Evolutionary conservation across 2,329 filamentous ascomycete genomes (phyloP), one percentile per base, ranked within the genome.

Genomic region (Zelopaecilomyces penicillatus): DNA sequence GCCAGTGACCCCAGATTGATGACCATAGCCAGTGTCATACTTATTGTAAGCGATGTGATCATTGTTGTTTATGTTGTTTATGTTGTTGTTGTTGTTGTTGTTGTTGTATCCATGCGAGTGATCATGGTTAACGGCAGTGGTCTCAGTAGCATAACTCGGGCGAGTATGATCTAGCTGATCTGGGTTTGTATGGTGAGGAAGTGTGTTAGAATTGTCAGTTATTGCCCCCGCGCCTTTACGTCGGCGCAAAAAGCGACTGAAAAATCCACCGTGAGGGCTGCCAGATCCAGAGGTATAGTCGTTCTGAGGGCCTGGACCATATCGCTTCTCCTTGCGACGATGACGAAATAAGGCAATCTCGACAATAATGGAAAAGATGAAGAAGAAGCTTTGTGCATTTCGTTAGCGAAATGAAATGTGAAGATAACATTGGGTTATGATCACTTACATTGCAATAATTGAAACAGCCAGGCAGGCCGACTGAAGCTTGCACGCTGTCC

Each of bases 401-500:
- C 10, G 19, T 11, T 28, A 8, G 31, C n/a, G 12, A 30, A 32
- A 12, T 29, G 8, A 11, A 30, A n/a, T 5, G 28, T 9, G 38
- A 26, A 30, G 12, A 11, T 6, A 11, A 30, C 12, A n/a, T 4
- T n/a, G 26, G 33, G 10, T 6, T 31, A 12, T 8, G 10, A 30
- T 5, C 6, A 49, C 71, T 67, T 71, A 89, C 81, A 85, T 80
- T 57, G 76, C 85, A 45, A 89, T 77, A 48, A 96, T 85, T 30
- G 89, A 70, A 11, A 93, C 81, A 4, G 86, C 85, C 52, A 96
- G 82, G 48, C 73, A 77, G 37, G 83, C 88, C 41, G 82, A 87
- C 66, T 95, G 80, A 53, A 95, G 69, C 47, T 73, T 73, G 70
- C 90, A 96, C 1, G 83, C 80, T 6, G 64, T 63, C 34, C 57